Conservation (phyloP, 352 stramenopile genomes). For the Globisporangium solare region DNA sequence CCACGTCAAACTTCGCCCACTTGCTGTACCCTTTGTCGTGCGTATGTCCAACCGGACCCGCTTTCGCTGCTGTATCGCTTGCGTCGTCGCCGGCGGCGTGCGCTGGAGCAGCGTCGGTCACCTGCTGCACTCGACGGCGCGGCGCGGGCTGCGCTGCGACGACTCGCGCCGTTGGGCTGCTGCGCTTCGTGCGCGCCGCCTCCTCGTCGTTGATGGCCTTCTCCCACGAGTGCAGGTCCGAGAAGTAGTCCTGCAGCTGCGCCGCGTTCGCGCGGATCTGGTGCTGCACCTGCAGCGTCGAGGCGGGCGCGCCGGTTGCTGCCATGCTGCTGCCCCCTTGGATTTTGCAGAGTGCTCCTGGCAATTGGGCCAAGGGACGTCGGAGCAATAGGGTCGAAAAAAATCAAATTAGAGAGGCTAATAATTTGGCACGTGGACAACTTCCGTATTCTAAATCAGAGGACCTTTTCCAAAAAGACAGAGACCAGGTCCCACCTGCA, state of each 20-base stretch:
- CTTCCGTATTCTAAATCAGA: too few species aligned
- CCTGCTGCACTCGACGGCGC: constrained; percentile 11
- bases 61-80: constrained; percentile 15
- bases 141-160: constrained; percentile 8
- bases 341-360: too few species aligned
- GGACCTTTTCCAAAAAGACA: too few species aligned
- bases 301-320: too few species aligned
- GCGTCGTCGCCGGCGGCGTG: not conserved
- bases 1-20: constrained; percentile 88
- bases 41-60: constrained; percentile 57
- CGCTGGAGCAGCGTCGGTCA: not conserved
- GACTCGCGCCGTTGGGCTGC: not conserved
- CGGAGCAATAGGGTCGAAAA: too few species aligned
- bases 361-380: too few species aligned
- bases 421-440: too few species aligned
- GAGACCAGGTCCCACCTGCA: too few species aligned
- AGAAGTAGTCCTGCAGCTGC: constrained; percentile 75
- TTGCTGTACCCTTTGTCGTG: constrained; percentile 90
- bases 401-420: too few species aligned
- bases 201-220: constrained; percentile 63
- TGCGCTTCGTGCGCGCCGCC: constrained; percentile 23
- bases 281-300: constrained; percentile 57
- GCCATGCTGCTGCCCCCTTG: too few species aligned
- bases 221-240: constrained; percentile 76
- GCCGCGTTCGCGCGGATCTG: constrained; percentile 80